Evolutionary conservation across 768 basidiomycete genomes (phyloP).

Genomic region (Kwoniella sp.): DNA sequence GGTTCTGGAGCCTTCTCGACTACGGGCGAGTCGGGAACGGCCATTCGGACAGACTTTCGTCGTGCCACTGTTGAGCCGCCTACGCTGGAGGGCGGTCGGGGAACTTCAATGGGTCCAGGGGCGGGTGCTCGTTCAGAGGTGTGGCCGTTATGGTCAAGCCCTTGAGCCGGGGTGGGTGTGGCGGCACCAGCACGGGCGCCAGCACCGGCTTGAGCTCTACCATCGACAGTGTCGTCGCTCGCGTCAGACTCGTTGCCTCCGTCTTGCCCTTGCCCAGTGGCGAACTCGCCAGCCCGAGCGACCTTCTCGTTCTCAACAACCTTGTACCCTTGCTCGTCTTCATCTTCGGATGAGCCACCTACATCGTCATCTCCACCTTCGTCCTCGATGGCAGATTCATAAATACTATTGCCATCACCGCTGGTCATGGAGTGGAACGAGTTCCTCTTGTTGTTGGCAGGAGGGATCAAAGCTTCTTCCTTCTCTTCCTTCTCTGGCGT

Average conservation of each 20-base stretch:
- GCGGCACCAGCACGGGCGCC: background rate
- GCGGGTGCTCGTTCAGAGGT: slow-evolving; percentile 4
- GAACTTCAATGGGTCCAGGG: slow-evolving; percentile 6
- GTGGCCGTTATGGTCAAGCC: slow-evolving; percentile 5
- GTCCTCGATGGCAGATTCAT: slow-evolving; percentile 52
- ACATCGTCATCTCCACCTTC: slow-evolving; percentile 29
- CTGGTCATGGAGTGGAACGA: slow-evolving; percentile 40
- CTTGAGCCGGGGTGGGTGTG: background rate
- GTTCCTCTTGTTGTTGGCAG: slow-evolving; percentile 29
- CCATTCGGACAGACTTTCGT: slow-evolving; percentile 52
- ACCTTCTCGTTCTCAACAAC: slow-evolving; percentile 50
- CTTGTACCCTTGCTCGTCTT: slow-evolving; percentile 47
- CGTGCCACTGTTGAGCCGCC: slow-evolving; percentile 27
- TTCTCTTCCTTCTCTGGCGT: slow-evolving; percentile 29
- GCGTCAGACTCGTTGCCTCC: slow-evolving; percentile 7
- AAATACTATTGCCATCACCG: slow-evolving; percentile 42
- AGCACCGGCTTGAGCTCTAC: slow-evolving; percentile 5
- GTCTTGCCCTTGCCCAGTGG: slow-evolving; percentile 13
- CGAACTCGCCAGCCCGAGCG: slow-evolving; percentile 34
- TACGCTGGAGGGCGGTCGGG: background rate
- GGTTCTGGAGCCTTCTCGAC: slow-evolving; percentile 23
- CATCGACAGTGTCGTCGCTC: slow-evolving; percentile 13
- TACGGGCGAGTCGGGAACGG: slow-evolving; percentile 48
- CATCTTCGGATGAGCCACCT: slow-evolving; percentile 30
- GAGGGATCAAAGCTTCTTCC: slow-evolving; percentile 19